Evolutionary conservation across 1,139 yeast genomes (phyloP).

Genomic region (Protomyces pachydermus): DNA sequence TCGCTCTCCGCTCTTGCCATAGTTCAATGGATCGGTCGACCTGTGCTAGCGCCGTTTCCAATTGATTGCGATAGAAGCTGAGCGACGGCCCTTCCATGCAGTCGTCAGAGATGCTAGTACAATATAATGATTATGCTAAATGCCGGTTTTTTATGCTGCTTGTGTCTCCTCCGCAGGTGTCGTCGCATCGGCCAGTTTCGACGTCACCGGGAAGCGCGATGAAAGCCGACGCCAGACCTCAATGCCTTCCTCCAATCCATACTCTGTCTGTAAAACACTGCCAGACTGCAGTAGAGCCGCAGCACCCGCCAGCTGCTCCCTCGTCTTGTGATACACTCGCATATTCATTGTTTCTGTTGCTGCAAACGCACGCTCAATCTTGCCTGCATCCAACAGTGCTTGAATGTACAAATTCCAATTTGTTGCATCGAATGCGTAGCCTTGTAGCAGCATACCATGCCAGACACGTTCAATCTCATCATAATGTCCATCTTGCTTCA

Average conservation of each 20-base stretch:
- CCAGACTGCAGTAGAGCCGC: neutral
- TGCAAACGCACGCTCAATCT: slow-evolving; percentile 5
- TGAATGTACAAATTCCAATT: slow-evolving; percentile 22
- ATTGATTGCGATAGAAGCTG: slow-evolving; percentile 1
- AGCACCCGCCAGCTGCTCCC: neutral
- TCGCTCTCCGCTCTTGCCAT: neutral
- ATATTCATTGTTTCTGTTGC: neutral
- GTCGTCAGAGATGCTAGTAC: neutral
- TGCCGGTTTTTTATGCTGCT: neutral
- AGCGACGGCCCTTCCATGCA: slow-evolving; percentile 1
- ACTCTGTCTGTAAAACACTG: neutral
- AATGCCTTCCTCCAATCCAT: neutral
- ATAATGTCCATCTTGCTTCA: slow-evolving; percentile 4
- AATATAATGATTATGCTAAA: neutral
- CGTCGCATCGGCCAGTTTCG: neutral
- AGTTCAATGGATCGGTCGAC: neutral
- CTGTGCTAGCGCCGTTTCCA: neutral
- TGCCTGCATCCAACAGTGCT: slow-evolving; percentile 2
- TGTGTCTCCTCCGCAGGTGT: neutral
- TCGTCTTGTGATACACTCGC: neutral
- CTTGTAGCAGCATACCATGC: slow-evolving; percentile 12
- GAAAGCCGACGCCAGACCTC: neutral
- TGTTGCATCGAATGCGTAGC: slow-evolving; percentile 14
- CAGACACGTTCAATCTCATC: slow-evolving; percentile 14
- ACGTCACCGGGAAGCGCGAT: neutral